Evolutionary conservation across 2,329 filamentous ascomycete genomes (phyloP).

Genomic region (Penicillium sp.): DNA sequence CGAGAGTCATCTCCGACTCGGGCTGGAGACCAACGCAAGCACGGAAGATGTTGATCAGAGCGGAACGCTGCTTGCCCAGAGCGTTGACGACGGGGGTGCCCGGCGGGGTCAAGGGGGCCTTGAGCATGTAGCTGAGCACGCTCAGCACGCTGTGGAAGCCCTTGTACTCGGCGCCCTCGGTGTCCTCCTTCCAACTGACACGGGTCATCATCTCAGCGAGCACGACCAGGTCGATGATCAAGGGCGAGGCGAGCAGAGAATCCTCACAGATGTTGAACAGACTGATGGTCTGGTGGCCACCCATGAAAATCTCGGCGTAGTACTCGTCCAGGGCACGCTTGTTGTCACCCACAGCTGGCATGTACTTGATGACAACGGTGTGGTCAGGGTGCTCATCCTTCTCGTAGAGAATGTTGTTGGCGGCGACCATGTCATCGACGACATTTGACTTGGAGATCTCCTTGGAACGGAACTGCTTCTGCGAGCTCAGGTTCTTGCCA

Average conservation of each 20-base stretch:
- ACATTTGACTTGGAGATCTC: conserved; percentile 99
- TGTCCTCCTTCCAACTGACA: conserved; percentile 81
- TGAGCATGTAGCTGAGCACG: conserved; percentile 98
- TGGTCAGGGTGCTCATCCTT: conserved; percentile 95
- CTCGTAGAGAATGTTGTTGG: conserved; percentile 88
- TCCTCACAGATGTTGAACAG: conserved; percentile 99
- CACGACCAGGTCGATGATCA: conserved; percentile 96
- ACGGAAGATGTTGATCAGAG: conserved; percentile 97
- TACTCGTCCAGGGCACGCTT: conserved; percentile 99
- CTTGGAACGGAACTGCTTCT: conserved; percentile 98
- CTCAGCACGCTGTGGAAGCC: conserved; percentile 97
- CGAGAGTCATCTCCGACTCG: conserved; percentile 97
- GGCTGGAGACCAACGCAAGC: conserved; percentile 96
- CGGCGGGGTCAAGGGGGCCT: conserved; percentile 88
- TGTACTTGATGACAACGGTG: conserved; percentile 99
- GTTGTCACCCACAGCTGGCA: conserved; percentile 98
- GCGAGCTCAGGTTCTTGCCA: conserved; percentile 96
- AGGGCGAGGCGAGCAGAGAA: conserved; percentile 88
- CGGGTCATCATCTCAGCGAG: conserved; percentile 98
- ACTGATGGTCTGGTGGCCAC: conserved; percentile 96
- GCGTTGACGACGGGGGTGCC: conserved; percentile 96
- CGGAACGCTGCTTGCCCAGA: conserved; percentile 91
- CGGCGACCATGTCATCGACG: conserved; percentile 98
- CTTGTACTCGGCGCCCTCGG: conserved; percentile 72
- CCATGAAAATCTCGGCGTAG: conserved; percentile 98